Evolutionary conservation across 306 rosid species (phyloP), one percentile per base, ranked within the genome.

Genomic region (Vigna mungo): DNA sequence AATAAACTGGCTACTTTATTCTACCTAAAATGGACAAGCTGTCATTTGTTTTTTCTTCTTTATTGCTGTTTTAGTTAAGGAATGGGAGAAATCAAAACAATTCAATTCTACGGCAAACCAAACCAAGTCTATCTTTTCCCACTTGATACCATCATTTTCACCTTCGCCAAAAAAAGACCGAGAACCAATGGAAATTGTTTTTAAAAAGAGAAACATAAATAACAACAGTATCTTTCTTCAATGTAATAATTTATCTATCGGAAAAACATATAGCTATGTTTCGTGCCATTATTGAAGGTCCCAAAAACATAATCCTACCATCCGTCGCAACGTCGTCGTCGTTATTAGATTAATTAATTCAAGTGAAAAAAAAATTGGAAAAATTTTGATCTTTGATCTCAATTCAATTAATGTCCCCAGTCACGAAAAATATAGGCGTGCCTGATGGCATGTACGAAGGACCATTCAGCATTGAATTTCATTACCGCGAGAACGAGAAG

Each of bases 241-340:
- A 4, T 11, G 20, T 52, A 34, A 32, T 47, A 27, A 54, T 64
- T 76, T 39, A 55, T 47, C 41, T 20, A 59, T 4, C n/a, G 10
- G 34, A 25, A 8, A 3, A 48, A 27, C 74, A 43, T 44, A 9
- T 54, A 53, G 75, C 39, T 54, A 71, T 66, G 61, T 21, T 32
- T 58, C 63, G 12, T 58, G 75, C 9, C 70, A 78, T 78, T 59
- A 83, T 81, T 68, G 77, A 81, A 55, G 83, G 87, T 47, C 88
- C 83, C 82, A 67, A 77, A 25, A 68, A 69, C 66, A 52, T 15
- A 46, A 85, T 53, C 7, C 23, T 18, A 9, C 12, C 27, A 55
- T 59, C 47, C 72, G 55, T 80, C 71, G 61, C 56, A 51, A 52
- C 48, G 76, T 53, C 55, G 4, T 53, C 16, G 14, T 52, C 79